A percentile compares a stretch with the other conserved stretches of the same genome.
Conservation (phyloP, 1,284 basidiomycete genomes). For the Marasmius tenuissimus region DNA sequence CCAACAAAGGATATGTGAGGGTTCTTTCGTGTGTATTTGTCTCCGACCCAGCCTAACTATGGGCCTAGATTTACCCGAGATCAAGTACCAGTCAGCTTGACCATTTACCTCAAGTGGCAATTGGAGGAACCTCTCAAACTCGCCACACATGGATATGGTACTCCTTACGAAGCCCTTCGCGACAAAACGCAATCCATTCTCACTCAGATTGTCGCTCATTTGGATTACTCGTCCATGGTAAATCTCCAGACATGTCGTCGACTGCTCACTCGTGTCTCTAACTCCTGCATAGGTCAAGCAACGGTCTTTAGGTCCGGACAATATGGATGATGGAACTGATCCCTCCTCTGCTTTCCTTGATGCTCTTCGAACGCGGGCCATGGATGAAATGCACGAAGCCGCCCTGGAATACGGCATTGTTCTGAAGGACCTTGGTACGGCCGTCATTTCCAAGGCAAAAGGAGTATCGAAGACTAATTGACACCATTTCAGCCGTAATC, state of each 20-base stretch:
- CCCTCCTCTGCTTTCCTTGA: constrained; percentile 75
- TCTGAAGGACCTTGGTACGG: constrained; percentile 70
- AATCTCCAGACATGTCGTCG: neutral
- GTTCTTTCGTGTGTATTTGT: neutral
- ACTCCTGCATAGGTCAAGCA: constrained; percentile 61
- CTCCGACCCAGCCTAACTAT: constrained; percentile 2
- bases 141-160: constrained; percentile 77
- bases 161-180: constrained; percentile 76
- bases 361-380: constrained; percentile 74
- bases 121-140: constrained; percentile 75
- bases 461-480: neutral
- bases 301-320: constrained; percentile 71
- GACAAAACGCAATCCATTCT: constrained; percentile 84
- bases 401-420: constrained; percentile 79
- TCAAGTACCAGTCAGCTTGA: constrained; percentile 80
- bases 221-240: constrained; percentile 44
- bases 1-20: constrained; percentile 80
- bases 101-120: constrained; percentile 82
- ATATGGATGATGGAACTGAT: constrained; percentile 66
- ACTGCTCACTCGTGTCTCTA: neutral
- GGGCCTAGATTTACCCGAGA: constrained; percentile 69
- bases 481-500: constrained; percentile 59
- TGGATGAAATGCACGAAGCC: constrained; percentile 80
- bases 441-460: neutral
- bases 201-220: constrained; percentile 79